A percentile compares a stretch with the other conserved stretches of the same genome.
phyloP scores from a whole-genome alignment of 805 yeast species.

The Vanderwaltozyma verrucispora region DNA sequence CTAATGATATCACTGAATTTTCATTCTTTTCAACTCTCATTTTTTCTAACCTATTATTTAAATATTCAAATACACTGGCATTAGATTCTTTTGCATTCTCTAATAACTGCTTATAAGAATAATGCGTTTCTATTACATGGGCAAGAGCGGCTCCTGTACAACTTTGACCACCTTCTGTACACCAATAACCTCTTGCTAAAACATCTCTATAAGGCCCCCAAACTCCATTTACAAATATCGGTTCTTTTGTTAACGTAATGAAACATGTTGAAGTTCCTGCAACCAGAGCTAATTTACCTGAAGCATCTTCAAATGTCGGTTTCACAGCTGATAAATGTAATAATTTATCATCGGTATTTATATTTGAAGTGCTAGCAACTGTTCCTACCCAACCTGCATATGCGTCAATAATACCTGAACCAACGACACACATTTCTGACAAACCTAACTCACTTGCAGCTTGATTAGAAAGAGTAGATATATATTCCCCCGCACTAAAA shows the following conservation, averaged over 20 bases:
- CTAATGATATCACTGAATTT: constrained; percentile 69
- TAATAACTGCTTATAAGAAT: constrained; percentile 68
- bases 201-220: constrained; percentile 99
- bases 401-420: constrained; percentile 95
- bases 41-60: constrained; percentile 65
- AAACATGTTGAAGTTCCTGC: constrained; percentile 99
- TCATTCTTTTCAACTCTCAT: constrained; percentile 46
- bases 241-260: constrained; percentile 71
- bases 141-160: constrained; percentile 93
- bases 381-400: constrained; percentile 99
- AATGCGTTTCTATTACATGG: constrained; percentile 79
- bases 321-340: too few relatives aligned
- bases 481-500: constrained; percentile 80
- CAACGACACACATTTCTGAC: constrained; percentile 70
- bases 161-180: constrained; percentile 98
- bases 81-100: constrained; percentile 57
- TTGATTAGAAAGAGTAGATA: constrained; percentile 55
- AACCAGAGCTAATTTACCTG: constrained; percentile 90
- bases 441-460: constrained; percentile 83
- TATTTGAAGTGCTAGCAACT: constrained; percentile 64
- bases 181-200: constrained; percentile 82
- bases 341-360: not conserved
- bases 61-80: constrained; percentile 68
- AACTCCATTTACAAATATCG: constrained; percentile 88
- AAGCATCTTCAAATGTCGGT: constrained; percentile 45